Evolutionary conservation across 805 yeast species (phyloP).

Genomic region (Metschnikowia reukaufii): DNA sequence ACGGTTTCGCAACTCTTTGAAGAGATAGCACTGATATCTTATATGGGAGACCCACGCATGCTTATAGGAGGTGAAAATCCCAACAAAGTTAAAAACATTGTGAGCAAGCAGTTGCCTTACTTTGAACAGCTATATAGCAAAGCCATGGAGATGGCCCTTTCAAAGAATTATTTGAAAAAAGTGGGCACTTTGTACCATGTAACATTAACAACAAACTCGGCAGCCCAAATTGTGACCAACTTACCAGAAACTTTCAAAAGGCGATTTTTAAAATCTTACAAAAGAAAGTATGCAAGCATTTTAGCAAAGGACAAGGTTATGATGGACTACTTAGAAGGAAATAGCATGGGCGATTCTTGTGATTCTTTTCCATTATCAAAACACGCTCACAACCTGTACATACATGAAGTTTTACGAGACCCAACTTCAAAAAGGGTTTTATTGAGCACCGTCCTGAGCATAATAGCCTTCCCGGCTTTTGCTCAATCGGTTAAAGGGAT

Average conservation of each 20-base stretch:
- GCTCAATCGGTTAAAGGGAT: conserved; percentile 81
- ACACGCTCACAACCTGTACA: background rate
- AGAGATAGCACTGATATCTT: conserved; percentile 77
- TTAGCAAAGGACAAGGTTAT: conserved; percentile 1
- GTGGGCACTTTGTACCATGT: background rate
- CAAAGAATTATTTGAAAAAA: conserved; percentile 1
- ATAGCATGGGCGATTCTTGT: background rate
- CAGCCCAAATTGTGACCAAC: conserved; percentile 7
- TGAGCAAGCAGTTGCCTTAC: conserved; percentile 64
- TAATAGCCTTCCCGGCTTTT: conserved; percentile 65
- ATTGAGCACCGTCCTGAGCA: conserved; percentile 32
- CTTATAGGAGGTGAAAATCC: conserved; percentile 90
- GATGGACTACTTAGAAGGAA: background rate
- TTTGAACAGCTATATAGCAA: conserved; percentile 80
- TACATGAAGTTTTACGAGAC: conserved; percentile 5
- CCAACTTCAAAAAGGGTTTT: conserved; percentile 31
- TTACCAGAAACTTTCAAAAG: conserved; percentile 16
- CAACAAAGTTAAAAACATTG: conserved; percentile 81
- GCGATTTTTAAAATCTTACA: conserved; percentile 11
- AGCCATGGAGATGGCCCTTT: conserved; percentile 30
- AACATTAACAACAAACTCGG: background rate
- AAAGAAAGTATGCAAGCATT: conserved; percentile 8
- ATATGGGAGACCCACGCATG: conserved; percentile 88
- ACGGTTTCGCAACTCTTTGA: conserved; percentile 50
- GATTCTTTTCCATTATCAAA: background rate